Evolutionary conservation across 2,329 filamentous ascomycete genomes (phyloP).

Genomic region (Cytospora piceicola): DNA sequence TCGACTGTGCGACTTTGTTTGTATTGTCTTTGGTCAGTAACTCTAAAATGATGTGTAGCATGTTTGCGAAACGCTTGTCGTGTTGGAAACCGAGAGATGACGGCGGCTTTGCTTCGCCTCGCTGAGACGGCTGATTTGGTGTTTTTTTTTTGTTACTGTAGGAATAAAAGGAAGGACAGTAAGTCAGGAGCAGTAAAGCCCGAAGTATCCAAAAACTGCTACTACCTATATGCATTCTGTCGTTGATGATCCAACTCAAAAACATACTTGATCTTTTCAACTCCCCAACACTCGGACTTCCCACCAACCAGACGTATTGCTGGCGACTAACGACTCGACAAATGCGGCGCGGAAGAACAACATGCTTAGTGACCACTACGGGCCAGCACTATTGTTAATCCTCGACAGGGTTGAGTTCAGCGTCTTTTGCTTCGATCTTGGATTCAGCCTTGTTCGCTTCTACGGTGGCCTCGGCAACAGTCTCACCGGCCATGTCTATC

Average conservation of each 20-base stretch:
- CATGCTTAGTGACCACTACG: slow-evolving; percentile 4
- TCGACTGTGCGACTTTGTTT: background rate
- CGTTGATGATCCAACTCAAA: slow-evolving; percentile 3
- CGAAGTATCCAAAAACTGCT: slow-evolving; percentile 16
- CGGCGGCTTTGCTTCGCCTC: background rate
- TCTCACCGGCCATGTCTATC: slow-evolving; percentile 47
- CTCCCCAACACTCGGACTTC: background rate
- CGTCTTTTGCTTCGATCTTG: slow-evolving; percentile 43
- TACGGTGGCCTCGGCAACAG: slow-evolving; percentile 46
- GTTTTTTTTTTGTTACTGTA: background rate
- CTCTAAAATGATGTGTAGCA: background rate
- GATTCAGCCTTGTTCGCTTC: slow-evolving; percentile 40
- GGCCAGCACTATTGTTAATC: slow-evolving; percentile 19
- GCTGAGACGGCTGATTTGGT: background rate
- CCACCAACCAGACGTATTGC: background rate
- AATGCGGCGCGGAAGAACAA: slow-evolving; percentile 10
- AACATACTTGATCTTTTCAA: background rate
- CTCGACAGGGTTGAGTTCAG: slow-evolving; percentile 33
- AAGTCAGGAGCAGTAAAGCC: slow-evolving; percentile 11
- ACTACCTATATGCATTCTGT: slow-evolving; percentile 26
- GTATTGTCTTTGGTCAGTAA: slow-evolving; percentile 1
- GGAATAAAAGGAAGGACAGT: slow-evolving; percentile 18
- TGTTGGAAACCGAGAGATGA: background rate
- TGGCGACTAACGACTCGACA: background rate
- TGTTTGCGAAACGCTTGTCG: background rate